A percentile compares a stretch with the other conserved stretches of the same genome.
Evolutionary conservation across 1,139 yeast genomes (phyloP).

Genomic region (Sugiyamaella grinbergsii): DNA sequence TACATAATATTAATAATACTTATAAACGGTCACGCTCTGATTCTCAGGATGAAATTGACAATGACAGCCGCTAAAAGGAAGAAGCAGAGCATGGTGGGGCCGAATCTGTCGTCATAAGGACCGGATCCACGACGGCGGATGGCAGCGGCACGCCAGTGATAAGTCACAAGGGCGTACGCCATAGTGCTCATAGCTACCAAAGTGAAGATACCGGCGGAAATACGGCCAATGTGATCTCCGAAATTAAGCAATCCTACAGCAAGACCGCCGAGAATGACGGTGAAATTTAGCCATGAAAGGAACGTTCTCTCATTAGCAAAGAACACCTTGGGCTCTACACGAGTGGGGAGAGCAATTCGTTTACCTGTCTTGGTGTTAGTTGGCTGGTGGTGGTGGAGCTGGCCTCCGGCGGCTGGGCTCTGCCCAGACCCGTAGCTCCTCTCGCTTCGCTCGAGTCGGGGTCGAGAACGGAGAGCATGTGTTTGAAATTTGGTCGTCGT

Average conservation of each 20-base stretch:
- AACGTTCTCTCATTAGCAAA: constrained; percentile 96
- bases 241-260: constrained; percentile 95
- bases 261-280: constrained; percentile 93
- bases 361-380: constrained; percentile 54
- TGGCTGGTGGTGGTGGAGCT: not conserved
- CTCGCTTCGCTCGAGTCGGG: not conserved
- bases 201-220: constrained; percentile 92
- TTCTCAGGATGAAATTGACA: constrained; percentile 85
- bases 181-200: constrained; percentile 93
- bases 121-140: constrained; percentile 96
- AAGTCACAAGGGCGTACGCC: constrained; percentile 92
- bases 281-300: constrained; percentile 96
- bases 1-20: constrained; percentile 1
- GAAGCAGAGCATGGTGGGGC: constrained; percentile 97
- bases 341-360: constrained; percentile 95
- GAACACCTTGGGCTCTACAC: constrained; percentile 98
- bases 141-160: constrained; percentile 99
- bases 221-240: constrained; percentile 91
- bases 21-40: constrained; percentile 44
- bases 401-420: not conserved
- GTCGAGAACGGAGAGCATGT: not conserved
- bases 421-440: not conserved
- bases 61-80: constrained; percentile 90
- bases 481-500: too few relatives aligned
- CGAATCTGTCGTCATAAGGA: constrained; percentile 97